A percentile compares a stretch with the other conserved stretches of the same genome.
Conservation (phyloP, 2,329 filamentous ascomycete species). For the Teratosphaeria pseudoeucalypti region DNA sequence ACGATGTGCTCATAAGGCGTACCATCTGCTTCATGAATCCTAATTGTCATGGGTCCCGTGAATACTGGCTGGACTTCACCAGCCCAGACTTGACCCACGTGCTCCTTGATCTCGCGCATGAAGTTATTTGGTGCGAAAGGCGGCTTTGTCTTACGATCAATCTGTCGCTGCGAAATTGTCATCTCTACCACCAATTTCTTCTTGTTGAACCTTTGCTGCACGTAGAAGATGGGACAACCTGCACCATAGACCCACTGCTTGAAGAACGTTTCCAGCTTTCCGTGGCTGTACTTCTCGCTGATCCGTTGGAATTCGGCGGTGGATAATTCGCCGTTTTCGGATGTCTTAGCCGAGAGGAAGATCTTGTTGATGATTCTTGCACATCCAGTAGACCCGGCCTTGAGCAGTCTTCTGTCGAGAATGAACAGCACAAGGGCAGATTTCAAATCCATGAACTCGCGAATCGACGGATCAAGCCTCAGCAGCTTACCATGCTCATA, state of each 20-base stretch:
- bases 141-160: slow-evolving; percentile 44
- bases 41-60: slow-evolving; percentile 91
- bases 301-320: slow-evolving; percentile 68
- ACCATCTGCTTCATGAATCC: slow-evolving; percentile 95
- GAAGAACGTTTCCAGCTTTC: slow-evolving; percentile 83
- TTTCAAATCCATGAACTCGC: slow-evolving; percentile 84
- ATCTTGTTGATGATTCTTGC: slow-evolving; percentile 77
- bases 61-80: slow-evolving; percentile 57
- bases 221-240: slow-evolving; percentile 78
- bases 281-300: slow-evolving; percentile 81
- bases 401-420: slow-evolving; percentile 79
- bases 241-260: slow-evolving; percentile 83
- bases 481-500: slow-evolving; percentile 68
- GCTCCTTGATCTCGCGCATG: slow-evolving; percentile 74
- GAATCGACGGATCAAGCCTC: slow-evolving; percentile 71
- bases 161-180: slow-evolving; percentile 68
- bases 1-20: slow-evolving; percentile 98
- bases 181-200: slow-evolving; percentile 93
- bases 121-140: slow-evolving; percentile 65
- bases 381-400: slow-evolving; percentile 74
- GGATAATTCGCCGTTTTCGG: slow-evolving; percentile 58
- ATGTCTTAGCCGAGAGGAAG: slow-evolving; percentile 75
- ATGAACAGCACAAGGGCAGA: slow-evolving; percentile 87
- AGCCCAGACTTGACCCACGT: slow-evolving; percentile 57
- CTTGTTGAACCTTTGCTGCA: slow-evolving; percentile 90